These are phyloP conservation scores for Fusarium continuum DNA, from an alignment of 2,329 filamentous ascomycete species.

Conservation along the genomic window DNA sequence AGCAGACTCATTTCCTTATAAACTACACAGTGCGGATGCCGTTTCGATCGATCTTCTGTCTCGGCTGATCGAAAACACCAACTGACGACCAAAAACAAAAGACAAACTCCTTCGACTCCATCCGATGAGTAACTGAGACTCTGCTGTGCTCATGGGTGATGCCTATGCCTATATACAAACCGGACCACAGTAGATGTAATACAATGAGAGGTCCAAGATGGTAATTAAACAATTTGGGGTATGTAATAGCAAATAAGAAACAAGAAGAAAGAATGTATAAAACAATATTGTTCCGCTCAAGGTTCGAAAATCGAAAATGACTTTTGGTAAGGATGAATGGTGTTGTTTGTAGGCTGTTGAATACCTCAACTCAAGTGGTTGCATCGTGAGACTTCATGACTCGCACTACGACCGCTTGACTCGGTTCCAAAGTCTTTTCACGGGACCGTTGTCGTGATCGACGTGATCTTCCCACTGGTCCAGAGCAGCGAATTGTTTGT, in stretches of 20 bases:
- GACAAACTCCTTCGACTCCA: conserved; percentile 38
- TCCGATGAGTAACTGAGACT: conserved; percentile 18
- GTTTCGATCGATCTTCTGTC: neutral
- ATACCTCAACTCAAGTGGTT: neutral
- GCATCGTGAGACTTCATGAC: neutral
- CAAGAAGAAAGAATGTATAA: conserved; percentile 5
- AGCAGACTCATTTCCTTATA: neutral
- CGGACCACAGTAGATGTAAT: conserved; percentile 1
- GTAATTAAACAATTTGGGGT: conserved; percentile 37
- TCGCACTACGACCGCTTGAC: conserved; percentile 57
- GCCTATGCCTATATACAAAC: conserved; percentile 14
- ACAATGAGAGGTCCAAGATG: conserved; percentile 18
- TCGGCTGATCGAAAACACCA: neutral
- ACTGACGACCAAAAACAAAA: neutral
- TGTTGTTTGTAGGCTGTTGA: neutral
- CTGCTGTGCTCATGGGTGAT: conserved; percentile 21
- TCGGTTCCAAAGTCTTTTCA: conserved; percentile 72
- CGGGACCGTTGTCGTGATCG: conserved; percentile 58
- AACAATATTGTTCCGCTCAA: conserved; percentile 5
- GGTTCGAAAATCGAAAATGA: neutral
- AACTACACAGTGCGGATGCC: neutral
- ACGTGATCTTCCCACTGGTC: conserved; percentile 56
- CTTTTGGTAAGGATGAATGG: neutral
- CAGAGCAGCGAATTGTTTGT: conserved; percentile 62
- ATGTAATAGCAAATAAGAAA: conserved; percentile 32